Evolutionary conservation across 1,139 yeast species (phyloP), one percentile per base, ranked within the genome.

Genomic region (Debaryomyces robertsiae): DNA sequence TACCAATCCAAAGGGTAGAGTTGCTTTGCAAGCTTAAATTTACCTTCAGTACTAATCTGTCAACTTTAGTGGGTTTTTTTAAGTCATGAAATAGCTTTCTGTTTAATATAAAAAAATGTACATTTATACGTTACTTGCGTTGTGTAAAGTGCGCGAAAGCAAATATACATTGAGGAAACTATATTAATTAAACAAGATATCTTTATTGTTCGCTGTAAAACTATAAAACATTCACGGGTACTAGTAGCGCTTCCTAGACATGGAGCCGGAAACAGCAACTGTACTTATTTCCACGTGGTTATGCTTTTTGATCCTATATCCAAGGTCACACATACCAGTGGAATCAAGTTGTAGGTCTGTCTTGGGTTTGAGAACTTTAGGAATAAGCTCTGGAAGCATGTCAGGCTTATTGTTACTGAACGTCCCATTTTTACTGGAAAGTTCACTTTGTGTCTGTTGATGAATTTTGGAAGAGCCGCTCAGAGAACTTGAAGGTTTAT

Each of bases 1-100:
- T 69, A 94, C 98, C 82, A 93, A 93, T 82, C 95, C 97, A 71
- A 84, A 89, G 83, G 99, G 96, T 74, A 93, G 96, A 82, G 90
- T 91, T 74, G 80, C 95, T 73, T 85, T 90, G 75, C 95, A 89
- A 83, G 97, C 97, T 79, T 90, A 87, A 81, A 58, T 63, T 39
- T 33, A 24, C 28, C 42, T 34, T 17, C 25, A 24, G 27, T 27
- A 28, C 27, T 31, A 39, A 34, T 31, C 38, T 24, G 36, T 37
- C 32, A 31, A 36, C 30, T 36, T 24, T 30, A 16, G 30, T 24
- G 29, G 35, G 36, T 39, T 33, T 32, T 27, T 29, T 33, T 22
- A 39, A 34, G 36, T 34, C 35, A 39, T 30, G 35, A 29, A 30
- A 32, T 32, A 38, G 34, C 23, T 38, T 31, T 31, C 36, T 32